These are phyloP conservation scores for Alnus rubra DNA, from an alignment of 306 rosid species.

Conservation along the genomic window DNA sequence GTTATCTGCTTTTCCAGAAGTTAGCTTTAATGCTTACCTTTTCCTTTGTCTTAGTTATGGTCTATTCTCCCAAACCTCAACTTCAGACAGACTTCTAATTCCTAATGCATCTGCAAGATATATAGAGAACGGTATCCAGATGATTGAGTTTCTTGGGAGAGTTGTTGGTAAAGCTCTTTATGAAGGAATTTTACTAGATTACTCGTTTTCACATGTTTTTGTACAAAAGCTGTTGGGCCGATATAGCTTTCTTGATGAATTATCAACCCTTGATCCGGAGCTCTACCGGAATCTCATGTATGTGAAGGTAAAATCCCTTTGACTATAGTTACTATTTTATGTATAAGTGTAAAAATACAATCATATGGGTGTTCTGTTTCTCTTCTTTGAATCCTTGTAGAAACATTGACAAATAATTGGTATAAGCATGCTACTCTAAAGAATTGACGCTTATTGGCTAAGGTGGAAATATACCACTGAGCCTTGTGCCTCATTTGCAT, in stretches of 20 bases:
- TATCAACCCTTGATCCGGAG: slow-evolving; percentile 96
- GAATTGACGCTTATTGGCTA: slow-evolving; percentile 21
- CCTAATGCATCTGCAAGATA: slow-evolving; percentile 85
- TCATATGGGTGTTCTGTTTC: slow-evolving; percentile 18
- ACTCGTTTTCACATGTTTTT: slow-evolving; percentile 93
- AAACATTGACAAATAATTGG: slow-evolving; percentile 17
- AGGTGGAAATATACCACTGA: background rate
- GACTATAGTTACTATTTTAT: background rate
- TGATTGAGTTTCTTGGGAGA: slow-evolving; percentile 98
- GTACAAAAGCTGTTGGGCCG: slow-evolving; percentile 92
- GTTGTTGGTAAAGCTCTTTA: slow-evolving; percentile 97
- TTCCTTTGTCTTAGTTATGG: slow-evolving; percentile 63
- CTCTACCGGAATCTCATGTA: slow-evolving; percentile 89
- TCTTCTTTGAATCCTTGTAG: slow-evolving; percentile 11
- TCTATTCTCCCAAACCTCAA: slow-evolving; percentile 85
- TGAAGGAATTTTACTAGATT: slow-evolving; percentile 95
- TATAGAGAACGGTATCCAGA: slow-evolving; percentile 87
- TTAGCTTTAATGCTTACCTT: slow-evolving; percentile 26
- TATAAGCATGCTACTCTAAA: slow-evolving; percentile 15
- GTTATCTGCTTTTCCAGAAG: slow-evolving; percentile 27
- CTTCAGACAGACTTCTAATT: slow-evolving; percentile 79
- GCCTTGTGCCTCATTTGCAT: slow-evolving; percentile 4
- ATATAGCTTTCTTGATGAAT: slow-evolving; percentile 92
- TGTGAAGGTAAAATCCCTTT: slow-evolving; percentile 69
- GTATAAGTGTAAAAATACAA: slow-evolving; percentile 10